A percentile compares a stretch with the other conserved stretches of the same genome.
These are phyloP conservation scores for Coelastrella sp. DNA, from an alignment of 139 green algal species.

Conservation along the genomic window DNA sequence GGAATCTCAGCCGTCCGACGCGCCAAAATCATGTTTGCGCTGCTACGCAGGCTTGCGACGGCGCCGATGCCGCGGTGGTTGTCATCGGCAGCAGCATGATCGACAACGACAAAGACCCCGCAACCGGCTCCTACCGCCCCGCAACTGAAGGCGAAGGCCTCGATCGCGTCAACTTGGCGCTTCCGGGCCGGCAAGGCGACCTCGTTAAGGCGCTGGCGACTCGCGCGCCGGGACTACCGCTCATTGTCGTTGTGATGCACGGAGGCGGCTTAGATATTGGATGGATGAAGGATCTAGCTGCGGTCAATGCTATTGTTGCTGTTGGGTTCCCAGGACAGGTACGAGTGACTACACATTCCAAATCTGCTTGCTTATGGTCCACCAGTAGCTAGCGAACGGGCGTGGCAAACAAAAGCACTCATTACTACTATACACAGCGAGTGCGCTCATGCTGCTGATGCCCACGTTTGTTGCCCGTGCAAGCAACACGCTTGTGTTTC, in stretches of 20 bases:
- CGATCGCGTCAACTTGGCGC: slow-evolving; percentile 19
- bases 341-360: too few relatives aligned
- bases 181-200: slow-evolving; percentile 42
- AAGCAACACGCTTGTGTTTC: too few relatives aligned
- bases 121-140: background rate
- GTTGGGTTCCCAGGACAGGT: slow-evolving; percentile 43
- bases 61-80: slow-evolving; percentile 24
- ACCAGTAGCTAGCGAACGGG: too few relatives aligned
- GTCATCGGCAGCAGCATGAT: slow-evolving; percentile 49
- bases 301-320: slow-evolving; percentile 34
- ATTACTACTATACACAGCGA: too few relatives aligned
- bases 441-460: too few relatives aligned
- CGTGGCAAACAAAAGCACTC: too few relatives aligned
- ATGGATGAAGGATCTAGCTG: background rate
- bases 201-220: slow-evolving; percentile 27
- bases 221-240: background rate
- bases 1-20: too few relatives aligned
- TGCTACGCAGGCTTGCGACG: slow-evolving; percentile 14
- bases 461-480: too few relatives aligned
- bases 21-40: too few relatives aligned
- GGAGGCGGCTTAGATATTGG: slow-evolving; percentile 34
- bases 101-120: background rate
- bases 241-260: slow-evolving; percentile 37
- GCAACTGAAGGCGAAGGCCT: slow-evolving; percentile 43
- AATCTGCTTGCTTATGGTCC: too few relatives aligned